These are phyloP conservation scores for Prunus armeniaca DNA, from an alignment of 306 rosid genomes.

Conservation along the genomic window DNA sequence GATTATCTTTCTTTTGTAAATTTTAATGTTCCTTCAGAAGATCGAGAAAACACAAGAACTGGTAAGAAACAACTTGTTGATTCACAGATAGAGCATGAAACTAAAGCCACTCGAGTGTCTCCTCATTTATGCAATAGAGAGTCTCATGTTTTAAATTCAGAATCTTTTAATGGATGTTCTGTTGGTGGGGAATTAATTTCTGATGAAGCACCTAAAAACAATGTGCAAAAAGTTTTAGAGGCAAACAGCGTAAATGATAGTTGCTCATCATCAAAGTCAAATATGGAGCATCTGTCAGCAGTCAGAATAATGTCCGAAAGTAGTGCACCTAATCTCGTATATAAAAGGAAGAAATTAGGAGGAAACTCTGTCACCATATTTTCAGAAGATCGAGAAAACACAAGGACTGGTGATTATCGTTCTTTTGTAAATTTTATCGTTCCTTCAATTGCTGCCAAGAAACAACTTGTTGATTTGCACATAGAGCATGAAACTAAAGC, in stretches of 20 bases:
- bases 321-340: slow-evolving; percentile 46
- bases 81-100: slow-evolving; percentile 39
- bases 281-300: slow-evolving; percentile 47
- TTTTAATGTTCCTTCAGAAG: slow-evolving; percentile 38
- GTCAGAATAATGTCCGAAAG: slow-evolving; percentile 22
- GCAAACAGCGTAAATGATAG: slow-evolving; percentile 70
- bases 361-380: slow-evolving; percentile 29
- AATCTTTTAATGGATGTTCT: slow-evolving; percentile 19
- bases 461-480: slow-evolving; percentile 40
- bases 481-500: slow-evolving; percentile 36
- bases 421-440: slow-evolving; percentile 49
- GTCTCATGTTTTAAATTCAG: slow-evolving; percentile 20
- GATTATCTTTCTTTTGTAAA: slow-evolving; percentile 48
- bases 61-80: slow-evolving; percentile 41
- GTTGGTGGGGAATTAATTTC: slow-evolving; percentile 20
- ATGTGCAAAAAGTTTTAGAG: slow-evolving; percentile 45
- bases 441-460: slow-evolving; percentile 42
- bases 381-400: slow-evolving; percentile 29
- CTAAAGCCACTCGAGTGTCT: slow-evolving; percentile 32
- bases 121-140: slow-evolving; percentile 27
- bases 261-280: slow-evolving; percentile 90
- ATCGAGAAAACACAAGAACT: background rate
- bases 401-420: slow-evolving; percentile 42
- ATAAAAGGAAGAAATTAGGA: slow-evolving; percentile 61
- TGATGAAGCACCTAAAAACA: slow-evolving; percentile 37